These are phyloP conservation scores for Aquilaria yunnanensis DNA, from an alignment of 345 rosid species.

Conservation along the genomic window DNA sequence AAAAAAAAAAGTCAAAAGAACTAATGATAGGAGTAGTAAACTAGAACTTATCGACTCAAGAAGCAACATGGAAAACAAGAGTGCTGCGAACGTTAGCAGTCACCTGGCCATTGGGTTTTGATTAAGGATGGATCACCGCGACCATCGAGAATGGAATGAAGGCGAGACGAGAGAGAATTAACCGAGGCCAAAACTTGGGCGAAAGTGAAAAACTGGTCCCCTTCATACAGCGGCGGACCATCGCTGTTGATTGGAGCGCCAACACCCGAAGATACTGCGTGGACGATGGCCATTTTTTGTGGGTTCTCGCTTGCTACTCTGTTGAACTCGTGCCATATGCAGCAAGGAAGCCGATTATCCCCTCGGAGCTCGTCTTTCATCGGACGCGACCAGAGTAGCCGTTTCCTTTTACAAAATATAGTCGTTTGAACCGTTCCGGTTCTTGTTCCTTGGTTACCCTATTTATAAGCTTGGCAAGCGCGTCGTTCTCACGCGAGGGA, in stretches of 20 bases:
- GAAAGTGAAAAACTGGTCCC: conserved; percentile 65
- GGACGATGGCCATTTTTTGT: conserved; percentile 49
- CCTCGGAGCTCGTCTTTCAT: conserved; percentile 7
- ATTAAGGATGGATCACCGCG: conserved; percentile 35
- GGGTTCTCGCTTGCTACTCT: conserved; percentile 43
- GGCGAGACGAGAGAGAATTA: conserved; percentile 45
- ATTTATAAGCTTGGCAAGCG: background rate
- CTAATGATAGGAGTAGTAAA: too few species aligned
- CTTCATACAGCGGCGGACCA: conserved; percentile 41
- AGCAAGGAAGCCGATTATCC: conserved; percentile 31
- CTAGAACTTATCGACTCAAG: too few species aligned
- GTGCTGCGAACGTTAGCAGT: too few species aligned
- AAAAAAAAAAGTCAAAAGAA: background rate
- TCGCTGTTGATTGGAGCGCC: conserved; percentile 16
- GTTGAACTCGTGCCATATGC: conserved; percentile 60
- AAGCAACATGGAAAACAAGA: too few species aligned
- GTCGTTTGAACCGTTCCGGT: too few species aligned
- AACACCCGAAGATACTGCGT: conserved; percentile 19
- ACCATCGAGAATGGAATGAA: conserved; percentile 38
- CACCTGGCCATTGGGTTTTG: conserved; percentile 33
- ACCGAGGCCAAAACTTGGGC: conserved; percentile 42
- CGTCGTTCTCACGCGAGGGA: background rate
- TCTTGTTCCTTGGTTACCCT: background rate
- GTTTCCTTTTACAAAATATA: too few species aligned
- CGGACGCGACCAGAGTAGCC: background rate